phyloP scores from a whole-genome alignment of 192 early-diverging fungal species.

The Coemansia sp. region DNA sequence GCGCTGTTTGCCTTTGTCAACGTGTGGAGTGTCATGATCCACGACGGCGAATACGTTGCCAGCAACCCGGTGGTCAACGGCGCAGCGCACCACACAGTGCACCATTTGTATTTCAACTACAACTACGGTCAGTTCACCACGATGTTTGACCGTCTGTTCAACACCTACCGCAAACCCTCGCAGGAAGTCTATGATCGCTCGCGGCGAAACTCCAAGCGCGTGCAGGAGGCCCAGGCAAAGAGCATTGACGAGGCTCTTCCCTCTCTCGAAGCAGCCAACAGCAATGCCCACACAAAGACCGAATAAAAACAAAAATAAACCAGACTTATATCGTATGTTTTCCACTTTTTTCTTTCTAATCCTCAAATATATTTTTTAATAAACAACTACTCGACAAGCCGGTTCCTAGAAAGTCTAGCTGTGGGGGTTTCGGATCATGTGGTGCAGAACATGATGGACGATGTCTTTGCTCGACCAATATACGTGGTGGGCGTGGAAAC shows the following conservation, averaged over 20 bases:
- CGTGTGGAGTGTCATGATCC: conserved; percentile 96
- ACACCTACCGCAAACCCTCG: conserved; percentile 68
- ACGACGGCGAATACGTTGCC: conserved; percentile 85
- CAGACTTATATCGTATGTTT: not conserved
- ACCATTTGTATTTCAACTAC: conserved; percentile 99
- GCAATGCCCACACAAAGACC: conserved; percentile 3
- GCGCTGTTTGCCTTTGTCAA: conserved; percentile 84
- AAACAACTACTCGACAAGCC: not conserved
- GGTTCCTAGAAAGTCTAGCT: not conserved
- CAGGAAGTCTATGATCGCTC: conserved; percentile 64
- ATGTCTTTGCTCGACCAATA: conserved; percentile 54
- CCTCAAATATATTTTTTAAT: not conserved
- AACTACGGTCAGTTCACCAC: conserved; percentile 99
- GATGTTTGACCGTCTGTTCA: conserved; percentile 81
- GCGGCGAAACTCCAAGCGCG: conserved; percentile 60
- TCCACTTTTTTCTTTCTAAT: not conserved
- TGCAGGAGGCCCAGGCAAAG: conserved; percentile 65
- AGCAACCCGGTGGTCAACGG: conserved; percentile 74
- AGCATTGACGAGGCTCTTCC: conserved; percentile 58
- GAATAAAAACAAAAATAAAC: conserved; percentile 5
- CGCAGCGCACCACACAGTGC: conserved; percentile 95
- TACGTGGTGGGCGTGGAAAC: conserved; percentile 45
- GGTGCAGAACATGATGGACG: conserved; percentile 43
- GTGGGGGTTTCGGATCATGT: conserved; percentile 5
- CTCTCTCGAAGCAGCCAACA: conserved; percentile 17